phyloP scores from a whole-genome alignment of 2,329 filamentous ascomycete species.

The Penicillium palitans region DNA sequence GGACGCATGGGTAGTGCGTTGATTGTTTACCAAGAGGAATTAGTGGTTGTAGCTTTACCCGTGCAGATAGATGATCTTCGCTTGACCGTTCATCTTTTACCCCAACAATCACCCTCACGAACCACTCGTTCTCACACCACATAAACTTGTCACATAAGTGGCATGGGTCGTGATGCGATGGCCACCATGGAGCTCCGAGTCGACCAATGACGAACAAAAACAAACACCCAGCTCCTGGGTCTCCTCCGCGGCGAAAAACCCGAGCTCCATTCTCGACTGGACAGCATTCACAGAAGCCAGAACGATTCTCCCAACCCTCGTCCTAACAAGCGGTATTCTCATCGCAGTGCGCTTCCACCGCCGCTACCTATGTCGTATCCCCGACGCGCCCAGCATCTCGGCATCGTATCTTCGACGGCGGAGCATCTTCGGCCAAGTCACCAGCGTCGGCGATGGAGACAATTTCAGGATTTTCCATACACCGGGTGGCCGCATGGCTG shows the following conservation, averaged over 20 bases:
- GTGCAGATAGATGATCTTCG: conserved; percentile 1
- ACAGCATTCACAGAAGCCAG: conserved; percentile 37
- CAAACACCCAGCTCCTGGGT: conserved; percentile 14
- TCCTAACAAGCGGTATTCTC: conserved; percentile 43
- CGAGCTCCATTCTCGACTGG: conserved; percentile 48
- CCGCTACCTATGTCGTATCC: conserved; percentile 77
- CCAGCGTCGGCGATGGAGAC: conserved; percentile 93
- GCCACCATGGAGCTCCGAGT: conserved; percentile 49
- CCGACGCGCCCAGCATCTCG: conserved; percentile 71
- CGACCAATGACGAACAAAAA: conserved; percentile 27
- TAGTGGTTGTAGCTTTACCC: background rate
- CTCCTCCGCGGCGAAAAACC: conserved; percentile 31
- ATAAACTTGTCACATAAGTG: conserved; percentile 15
- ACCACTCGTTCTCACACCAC: background rate
- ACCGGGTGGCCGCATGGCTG: conserved; percentile 79
- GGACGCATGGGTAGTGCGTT: background rate
- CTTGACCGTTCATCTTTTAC: background rate
- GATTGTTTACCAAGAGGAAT: background rate
- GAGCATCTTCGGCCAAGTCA: conserved; percentile 81
- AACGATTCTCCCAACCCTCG: conserved; percentile 39
- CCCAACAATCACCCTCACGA: conserved; percentile 16
- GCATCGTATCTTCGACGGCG: conserved; percentile 72
- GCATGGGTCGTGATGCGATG: conserved; percentile 49
- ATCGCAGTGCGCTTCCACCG: conserved; percentile 38
- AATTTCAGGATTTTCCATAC: conserved; percentile 95